Conservation (phyloP, 1,284 basidiomycete genomes). For the Leccinum solheimii region DNA sequence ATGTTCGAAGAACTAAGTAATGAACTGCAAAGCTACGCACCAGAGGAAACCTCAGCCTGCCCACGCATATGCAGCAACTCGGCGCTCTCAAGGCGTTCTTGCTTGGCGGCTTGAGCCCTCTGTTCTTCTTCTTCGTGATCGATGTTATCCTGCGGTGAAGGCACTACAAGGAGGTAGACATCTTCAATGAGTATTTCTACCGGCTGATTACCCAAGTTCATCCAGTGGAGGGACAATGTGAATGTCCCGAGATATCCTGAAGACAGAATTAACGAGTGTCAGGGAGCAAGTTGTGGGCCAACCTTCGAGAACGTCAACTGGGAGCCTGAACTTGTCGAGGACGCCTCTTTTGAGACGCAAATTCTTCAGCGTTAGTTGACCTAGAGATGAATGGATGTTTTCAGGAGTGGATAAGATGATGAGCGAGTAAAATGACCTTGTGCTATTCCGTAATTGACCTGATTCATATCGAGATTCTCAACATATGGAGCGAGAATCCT, state of each 20-base stretch:
- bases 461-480: conserved; percentile 93
- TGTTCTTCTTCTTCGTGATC: conserved; percentile 86
- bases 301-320: conserved; percentile 96
- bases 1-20: background rate
- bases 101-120: conserved; percentile 83
- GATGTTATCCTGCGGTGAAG: conserved; percentile 69
- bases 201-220: conserved; percentile 90
- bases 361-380: conserved; percentile 80
- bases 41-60: conserved; percentile 54
- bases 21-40: conserved; percentile 34
- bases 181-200: conserved; percentile 93
- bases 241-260: conserved; percentile 92
- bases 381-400: conserved; percentile 42
- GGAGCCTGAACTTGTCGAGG: conserved; percentile 94
- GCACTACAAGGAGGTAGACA: conserved; percentile 92
- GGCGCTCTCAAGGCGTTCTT: conserved; percentile 86
- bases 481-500: conserved; percentile 94
- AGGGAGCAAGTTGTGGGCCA: background rate
- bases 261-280: background rate
- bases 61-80: conserved; percentile 81
- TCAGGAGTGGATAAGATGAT: background rate
- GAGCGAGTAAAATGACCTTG: conserved; percentile 56
- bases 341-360: conserved; percentile 92
- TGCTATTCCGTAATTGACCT: conserved; percentile 93
- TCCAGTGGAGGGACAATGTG: conserved; percentile 93